A percentile compares a stretch with the other conserved stretches of the same genome.
These are phyloP conservation scores for Gentiana dahurica DNA, from an alignment of 257 asterid genomes.

Conservation along the genomic window DNA sequence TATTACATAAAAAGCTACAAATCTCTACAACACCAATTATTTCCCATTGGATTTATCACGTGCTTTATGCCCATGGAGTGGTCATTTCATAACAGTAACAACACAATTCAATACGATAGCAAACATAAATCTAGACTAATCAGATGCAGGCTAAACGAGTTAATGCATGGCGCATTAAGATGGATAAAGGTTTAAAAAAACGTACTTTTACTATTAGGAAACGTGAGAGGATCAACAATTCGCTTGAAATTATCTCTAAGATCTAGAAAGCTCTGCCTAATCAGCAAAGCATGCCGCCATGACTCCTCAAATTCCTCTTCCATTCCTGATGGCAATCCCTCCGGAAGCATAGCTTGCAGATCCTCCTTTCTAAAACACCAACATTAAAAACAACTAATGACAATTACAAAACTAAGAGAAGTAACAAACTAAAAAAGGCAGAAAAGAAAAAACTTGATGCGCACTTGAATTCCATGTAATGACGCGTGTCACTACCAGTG, in stretches of 20 bases:
- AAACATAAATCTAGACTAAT: too few relatives aligned
- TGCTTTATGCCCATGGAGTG: not conserved
- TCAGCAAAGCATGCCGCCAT: conserved; percentile 69
- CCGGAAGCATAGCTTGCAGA: conserved; percentile 57
- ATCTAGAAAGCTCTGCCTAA: conserved; percentile 71
- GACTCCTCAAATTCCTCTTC: conserved; percentile 86
- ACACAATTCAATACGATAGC: not conserved
- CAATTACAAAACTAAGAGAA: not conserved
- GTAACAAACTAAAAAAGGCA: not conserved
- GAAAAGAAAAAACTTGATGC: not conserved
- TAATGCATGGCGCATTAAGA: too few relatives aligned
- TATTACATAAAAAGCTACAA: not conserved
- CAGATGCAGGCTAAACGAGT: too few relatives aligned
- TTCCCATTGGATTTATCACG: too few relatives aligned
- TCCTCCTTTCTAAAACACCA: conserved; percentile 49
- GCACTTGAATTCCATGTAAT: conserved; percentile 71
- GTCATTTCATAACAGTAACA: not conserved
- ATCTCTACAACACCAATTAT: too few relatives aligned
- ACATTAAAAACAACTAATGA: conserved; percentile 3
- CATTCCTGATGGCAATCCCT: conserved; percentile 92
- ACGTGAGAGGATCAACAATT: conserved; percentile 62
- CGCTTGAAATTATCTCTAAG: conserved; percentile 82
- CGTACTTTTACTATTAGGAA: conserved; percentile 45
- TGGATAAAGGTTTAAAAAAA: too few relatives aligned
- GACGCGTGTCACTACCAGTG: conserved; percentile 36